Evolutionary conservation across 495 filamentous ascomycete genomes (phyloP).

Genomic region (Pyrenula aspistea): DNA sequence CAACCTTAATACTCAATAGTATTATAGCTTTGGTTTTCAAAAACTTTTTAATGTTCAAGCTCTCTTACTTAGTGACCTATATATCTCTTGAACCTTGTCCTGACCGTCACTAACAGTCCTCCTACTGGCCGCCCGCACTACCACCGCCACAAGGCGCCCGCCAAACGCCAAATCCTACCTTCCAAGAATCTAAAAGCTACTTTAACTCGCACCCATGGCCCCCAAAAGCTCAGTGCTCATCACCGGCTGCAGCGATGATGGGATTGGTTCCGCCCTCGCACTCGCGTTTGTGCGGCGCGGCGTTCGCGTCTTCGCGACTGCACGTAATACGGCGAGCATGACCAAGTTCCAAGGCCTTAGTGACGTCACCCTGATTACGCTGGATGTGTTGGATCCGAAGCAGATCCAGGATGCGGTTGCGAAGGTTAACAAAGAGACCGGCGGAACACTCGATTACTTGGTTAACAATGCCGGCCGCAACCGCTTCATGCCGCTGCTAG

Average conservation of each 20-base stretch:
- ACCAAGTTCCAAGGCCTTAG: slow-evolving; percentile 1
- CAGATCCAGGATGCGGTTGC: slow-evolving; percentile 26
- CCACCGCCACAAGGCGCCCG: too few species aligned
- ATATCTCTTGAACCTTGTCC: too few species aligned
- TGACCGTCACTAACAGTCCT: too few species aligned
- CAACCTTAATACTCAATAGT: too few species aligned
- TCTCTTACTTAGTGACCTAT: too few species aligned
- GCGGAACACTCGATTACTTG: slow-evolving; percentile 38
- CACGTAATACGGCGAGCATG: slow-evolving; percentile 31
- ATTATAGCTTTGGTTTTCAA: too few species aligned
- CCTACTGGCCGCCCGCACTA: too few species aligned
- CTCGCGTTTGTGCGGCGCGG: slow-evolving; percentile 32
- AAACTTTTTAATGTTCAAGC: too few species aligned
- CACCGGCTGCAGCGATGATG: slow-evolving; percentile 36
- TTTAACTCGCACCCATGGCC: too few species aligned
- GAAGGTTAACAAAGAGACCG: slow-evolving; percentile 3
- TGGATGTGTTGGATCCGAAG: slow-evolving; percentile 20
- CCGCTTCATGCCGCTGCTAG: slow-evolving; percentile 30
- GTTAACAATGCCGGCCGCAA: slow-evolving; percentile 44
- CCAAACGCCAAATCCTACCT: too few species aligned
- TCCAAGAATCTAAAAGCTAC: too few species aligned
- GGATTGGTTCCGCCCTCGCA: slow-evolving; percentile 45
- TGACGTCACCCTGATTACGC: slow-evolving; percentile 7
- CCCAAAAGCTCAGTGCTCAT: slow-evolving; percentile 25
- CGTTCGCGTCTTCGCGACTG: slow-evolving; percentile 44